Evolutionary conservation across 139 green algal genomes (phyloP).

Genomic region (Chlamydomonas schloesseri): DNA sequence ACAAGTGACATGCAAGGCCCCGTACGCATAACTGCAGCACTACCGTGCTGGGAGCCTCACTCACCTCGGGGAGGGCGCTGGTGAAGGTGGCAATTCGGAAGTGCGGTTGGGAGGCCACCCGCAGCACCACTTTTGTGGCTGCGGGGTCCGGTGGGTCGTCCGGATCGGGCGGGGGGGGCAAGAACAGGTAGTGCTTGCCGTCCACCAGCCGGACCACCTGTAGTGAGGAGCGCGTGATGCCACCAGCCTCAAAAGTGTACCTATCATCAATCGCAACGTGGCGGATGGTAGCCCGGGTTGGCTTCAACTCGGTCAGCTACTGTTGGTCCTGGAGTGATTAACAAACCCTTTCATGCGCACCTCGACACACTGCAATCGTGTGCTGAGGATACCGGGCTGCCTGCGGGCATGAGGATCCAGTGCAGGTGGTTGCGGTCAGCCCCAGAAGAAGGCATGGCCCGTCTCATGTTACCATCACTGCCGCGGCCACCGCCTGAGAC

Average conservation of each 20-base stretch:
- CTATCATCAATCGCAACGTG: not conserved
- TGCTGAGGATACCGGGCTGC: constrained; percentile 13
- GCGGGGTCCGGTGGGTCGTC: not conserved
- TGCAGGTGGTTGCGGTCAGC: too few species aligned
- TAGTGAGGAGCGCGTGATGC: not conserved
- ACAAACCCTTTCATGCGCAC: too few species aligned
- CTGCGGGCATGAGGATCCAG: too few species aligned
- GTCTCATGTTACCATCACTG: too few species aligned
- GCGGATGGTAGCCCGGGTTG: too few species aligned
- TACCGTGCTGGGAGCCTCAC: too few species aligned
- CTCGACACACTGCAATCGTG: constrained; percentile 45
- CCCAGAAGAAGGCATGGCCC: too few species aligned
- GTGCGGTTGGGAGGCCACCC: constrained; percentile 2
- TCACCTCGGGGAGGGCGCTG: not conserved
- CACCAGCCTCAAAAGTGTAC: not conserved
- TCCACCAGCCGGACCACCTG: constrained; percentile 40
- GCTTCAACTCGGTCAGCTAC: too few species aligned
- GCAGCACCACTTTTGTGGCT: not conserved
- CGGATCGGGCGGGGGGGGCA: not conserved
- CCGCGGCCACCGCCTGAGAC: too few species aligned
- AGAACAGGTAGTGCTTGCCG: constrained; percentile 40
- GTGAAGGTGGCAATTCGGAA: constrained; percentile 45
- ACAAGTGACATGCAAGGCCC: too few species aligned
- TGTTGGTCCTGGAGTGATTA: too few species aligned
- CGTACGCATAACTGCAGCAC: too few species aligned